Evolutionary conservation across 108 stramenopile genomes (phyloP), one percentile per base, ranked within the genome.

Genomic region (Nitzschia putrida): DNA sequence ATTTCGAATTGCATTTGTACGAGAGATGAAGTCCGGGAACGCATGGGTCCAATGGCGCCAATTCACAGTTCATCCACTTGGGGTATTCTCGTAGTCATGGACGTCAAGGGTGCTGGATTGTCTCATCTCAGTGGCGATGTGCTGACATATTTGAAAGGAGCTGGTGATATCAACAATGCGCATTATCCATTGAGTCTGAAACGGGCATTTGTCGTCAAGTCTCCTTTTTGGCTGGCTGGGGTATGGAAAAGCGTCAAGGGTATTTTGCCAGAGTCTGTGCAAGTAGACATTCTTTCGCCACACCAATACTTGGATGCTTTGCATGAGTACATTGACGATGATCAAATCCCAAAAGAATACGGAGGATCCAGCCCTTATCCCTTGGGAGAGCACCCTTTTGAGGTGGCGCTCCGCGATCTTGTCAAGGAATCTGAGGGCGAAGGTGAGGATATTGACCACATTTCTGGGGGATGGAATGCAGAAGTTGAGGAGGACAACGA

Each of bases 81-180:
- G 71, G 77, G 83, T 5, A 81, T 77, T 43, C 43, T 80, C 39
- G 86, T 88, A 38, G 83, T 88, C 8, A 80, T 88, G 81, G 86
- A 88, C 60, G 71, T 88, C 29, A 56, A 64, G 44, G 83, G 86
- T 0, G 80, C 65, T 29, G 67, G 79, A 6, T 58, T 84, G 11
- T 39, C 76, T 16, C 40, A 66, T 12, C 68, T 88, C 21, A 83
- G 82, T 45, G 73, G 77, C 22, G 86, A 88, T 61, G 83, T 88
- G 20, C 53, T 88, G 52, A 57, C 54, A 52, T 88, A 88, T 53
- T 59, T 88, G 26, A 80, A 79, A 44, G 56, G 66, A 21, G 83
- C 83, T 13, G 86, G 86, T 16, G 83, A 82, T 12, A 74, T 80
- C 47, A 88, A 85, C 68, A 66, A 81, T 1, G 8, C 44, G 14